Evolutionary conservation across 306 rosid genomes (phyloP).

Genomic region (Pterocarpus santalinus): DNA sequence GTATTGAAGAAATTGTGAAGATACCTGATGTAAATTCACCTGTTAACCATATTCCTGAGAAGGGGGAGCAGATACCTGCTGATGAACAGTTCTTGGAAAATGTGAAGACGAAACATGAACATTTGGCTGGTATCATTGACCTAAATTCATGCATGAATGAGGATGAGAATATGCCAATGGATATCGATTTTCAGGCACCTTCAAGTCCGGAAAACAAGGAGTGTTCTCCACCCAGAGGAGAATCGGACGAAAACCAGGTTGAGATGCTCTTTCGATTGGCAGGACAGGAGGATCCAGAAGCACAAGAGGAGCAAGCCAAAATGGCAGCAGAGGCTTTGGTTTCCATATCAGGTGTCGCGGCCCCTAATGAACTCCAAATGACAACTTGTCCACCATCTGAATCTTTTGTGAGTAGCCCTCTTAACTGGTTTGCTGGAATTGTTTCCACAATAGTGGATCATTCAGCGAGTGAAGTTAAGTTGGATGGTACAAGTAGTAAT

Average conservation of each 20-base stretch:
- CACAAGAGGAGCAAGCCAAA: constrained; percentile 54
- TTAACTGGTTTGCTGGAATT: constrained; percentile 79
- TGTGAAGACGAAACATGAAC: constrained; percentile 37
- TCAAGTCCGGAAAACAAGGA: constrained; percentile 76
- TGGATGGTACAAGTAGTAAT: no score
- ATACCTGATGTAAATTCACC: constrained; percentile 44
- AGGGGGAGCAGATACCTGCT: constrained; percentile 34
- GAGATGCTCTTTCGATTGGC: no score
- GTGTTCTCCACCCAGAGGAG: constrained; percentile 76
- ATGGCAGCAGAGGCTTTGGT: constrained; percentile 75
- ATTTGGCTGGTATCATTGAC: constrained; percentile 59
- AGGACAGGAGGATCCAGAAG: not conserved
- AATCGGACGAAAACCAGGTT: constrained; percentile 51
- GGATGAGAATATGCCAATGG: constrained; percentile 51
- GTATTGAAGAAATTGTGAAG: constrained; percentile 45
- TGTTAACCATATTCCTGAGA: constrained; percentile 31
- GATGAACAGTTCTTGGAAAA: constrained; percentile 48
- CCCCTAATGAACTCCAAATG: constrained; percentile 35
- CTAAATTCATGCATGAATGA: constrained; percentile 64
- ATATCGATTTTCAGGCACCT: constrained; percentile 68
- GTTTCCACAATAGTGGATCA: constrained; percentile 58
- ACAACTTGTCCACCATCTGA: constrained; percentile 42
- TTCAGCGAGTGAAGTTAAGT: constrained; percentile 42
- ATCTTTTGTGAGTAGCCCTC: constrained; percentile 51
- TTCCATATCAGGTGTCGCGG: constrained; percentile 60